Percentiles rank a stretch among this genome's conserved stretches.
Conservation (phyloP, 192 early-diverging fungal genomes). For the Backusella australiensis region DNA sequence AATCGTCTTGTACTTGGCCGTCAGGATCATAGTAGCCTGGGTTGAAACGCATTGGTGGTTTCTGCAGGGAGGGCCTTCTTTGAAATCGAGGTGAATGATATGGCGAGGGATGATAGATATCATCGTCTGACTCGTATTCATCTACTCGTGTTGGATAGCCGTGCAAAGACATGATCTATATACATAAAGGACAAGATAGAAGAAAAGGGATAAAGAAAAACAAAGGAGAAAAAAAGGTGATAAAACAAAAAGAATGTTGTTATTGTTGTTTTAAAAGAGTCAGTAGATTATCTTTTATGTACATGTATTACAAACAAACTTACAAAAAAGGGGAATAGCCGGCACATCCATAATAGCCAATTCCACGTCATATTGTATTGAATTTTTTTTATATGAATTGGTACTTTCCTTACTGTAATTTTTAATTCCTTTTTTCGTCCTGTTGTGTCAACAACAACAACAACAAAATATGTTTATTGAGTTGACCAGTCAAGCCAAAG, state of each 20-base stretch:
- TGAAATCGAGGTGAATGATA: slow-evolving; percentile 4
- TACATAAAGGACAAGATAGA: background rate
- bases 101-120: background rate
- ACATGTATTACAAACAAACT: background rate
- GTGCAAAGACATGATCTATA: background rate
- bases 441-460: background rate
- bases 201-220: background rate
- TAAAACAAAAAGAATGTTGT: slow-evolving; percentile 10
- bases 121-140: background rate
- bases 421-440: background rate
- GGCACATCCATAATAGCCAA: background rate
- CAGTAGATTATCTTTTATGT: slow-evolving; percentile 2
- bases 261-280: slow-evolving; percentile 9
- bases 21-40: background rate
- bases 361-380: background rate
- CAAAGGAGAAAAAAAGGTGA: background rate
- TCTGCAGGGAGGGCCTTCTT: background rate
- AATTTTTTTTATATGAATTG: background rate
- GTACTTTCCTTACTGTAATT: background rate
- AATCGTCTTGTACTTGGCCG: background rate
- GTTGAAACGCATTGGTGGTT: background rate
- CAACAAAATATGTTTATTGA: background rate
- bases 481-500: background rate
- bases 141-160: slow-evolving; percentile 1
- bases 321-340: background rate